These are phyloP conservation scores for Fusarium veterinarium DNA, from an alignment of 2,329 filamentous ascomycete genomes.

Conservation along the genomic window DNA sequence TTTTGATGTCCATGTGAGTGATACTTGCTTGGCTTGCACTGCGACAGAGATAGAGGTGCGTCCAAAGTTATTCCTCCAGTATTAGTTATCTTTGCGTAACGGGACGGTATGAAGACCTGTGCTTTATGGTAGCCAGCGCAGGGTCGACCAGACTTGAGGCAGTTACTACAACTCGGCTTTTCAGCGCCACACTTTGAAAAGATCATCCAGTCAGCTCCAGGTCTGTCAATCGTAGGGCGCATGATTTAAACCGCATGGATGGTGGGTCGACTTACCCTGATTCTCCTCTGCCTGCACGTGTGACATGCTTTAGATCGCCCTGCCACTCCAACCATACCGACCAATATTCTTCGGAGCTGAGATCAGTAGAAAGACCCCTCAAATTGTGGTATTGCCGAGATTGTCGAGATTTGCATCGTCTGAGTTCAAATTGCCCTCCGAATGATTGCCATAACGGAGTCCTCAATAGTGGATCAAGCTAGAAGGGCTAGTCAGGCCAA, in stretches of 20 bases:
- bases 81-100: too few relatives aligned
- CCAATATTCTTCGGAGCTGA: too few relatives aligned
- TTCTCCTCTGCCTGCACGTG: not conserved
- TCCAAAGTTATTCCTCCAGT: fast-evolving
- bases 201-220: too few relatives aligned
- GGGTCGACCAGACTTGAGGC: not conserved
- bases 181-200: not conserved
- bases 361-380: too few relatives aligned
- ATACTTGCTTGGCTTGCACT: too few relatives aligned
- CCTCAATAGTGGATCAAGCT: not conserved
- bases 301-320: not conserved
- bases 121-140: not conserved
- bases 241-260: too few relatives aligned
- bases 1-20: too few relatives aligned
- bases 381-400: too few relatives aligned
- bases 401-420: not conserved
- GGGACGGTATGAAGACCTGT: not conserved
- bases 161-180: not conserved
- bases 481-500: too few relatives aligned
- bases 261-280: not conserved
- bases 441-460: not conserved
- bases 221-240: too few relatives aligned
- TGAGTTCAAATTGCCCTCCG: not conserved
- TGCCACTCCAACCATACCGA: not conserved
- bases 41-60: fast-evolving